Percentiles rank a stretch among this genome's conserved stretches.
phyloP scores from a whole-genome alignment of 2,329 filamentous ascomycete genomes.

The Pleurostoma richardsiae region DNA sequence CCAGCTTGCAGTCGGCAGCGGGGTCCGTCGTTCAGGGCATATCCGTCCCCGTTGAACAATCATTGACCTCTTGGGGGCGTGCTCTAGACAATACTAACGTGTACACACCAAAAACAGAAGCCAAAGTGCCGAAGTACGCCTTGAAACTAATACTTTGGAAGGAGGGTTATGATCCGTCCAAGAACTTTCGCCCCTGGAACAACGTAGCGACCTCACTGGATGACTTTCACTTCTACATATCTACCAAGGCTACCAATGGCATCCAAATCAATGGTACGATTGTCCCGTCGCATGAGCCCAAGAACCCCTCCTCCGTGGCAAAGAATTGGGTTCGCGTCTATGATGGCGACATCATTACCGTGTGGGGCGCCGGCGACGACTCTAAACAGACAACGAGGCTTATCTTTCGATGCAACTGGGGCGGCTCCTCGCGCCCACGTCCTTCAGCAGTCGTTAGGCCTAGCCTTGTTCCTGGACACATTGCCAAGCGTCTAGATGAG shows the following conservation, averaged over 20 bases:
- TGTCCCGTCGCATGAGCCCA: conserved; percentile 51
- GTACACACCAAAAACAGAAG: conserved; percentile 59
- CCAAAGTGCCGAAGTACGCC: conserved; percentile 74
- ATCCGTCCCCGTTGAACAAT: conserved; percentile 60
- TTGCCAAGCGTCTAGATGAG: conserved; percentile 42
- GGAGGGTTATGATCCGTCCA: conserved; percentile 57
- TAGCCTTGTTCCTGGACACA: conserved; percentile 25
- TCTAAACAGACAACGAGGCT: conserved; percentile 36
- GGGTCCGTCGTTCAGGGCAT: conserved; percentile 62
- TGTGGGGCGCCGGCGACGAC: conserved; percentile 53
- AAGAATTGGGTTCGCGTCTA: conserved; percentile 64
- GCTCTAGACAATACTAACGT: conserved; percentile 61
- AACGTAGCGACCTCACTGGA: conserved; percentile 34
- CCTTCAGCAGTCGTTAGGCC: conserved; percentile 11
- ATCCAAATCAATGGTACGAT: conserved; percentile 72
- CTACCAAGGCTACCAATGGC: conserved; percentile 71
- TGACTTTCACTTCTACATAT: conserved; percentile 66
- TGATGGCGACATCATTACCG: conserved; percentile 70
- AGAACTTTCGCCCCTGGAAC: conserved; percentile 48
- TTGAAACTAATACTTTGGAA: conserved; percentile 74
- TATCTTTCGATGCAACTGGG: conserved; percentile 50
- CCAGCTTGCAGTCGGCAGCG: conserved; percentile 58
- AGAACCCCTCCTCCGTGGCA: conserved; percentile 50
- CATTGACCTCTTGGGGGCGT: conserved; percentile 74
- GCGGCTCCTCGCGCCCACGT: conserved; percentile 43